Evolutionary conservation across 169 alveolate genomes (phyloP), one percentile per base, ranked within the genome.

Genomic region (Plasmodium berghei): DNA sequence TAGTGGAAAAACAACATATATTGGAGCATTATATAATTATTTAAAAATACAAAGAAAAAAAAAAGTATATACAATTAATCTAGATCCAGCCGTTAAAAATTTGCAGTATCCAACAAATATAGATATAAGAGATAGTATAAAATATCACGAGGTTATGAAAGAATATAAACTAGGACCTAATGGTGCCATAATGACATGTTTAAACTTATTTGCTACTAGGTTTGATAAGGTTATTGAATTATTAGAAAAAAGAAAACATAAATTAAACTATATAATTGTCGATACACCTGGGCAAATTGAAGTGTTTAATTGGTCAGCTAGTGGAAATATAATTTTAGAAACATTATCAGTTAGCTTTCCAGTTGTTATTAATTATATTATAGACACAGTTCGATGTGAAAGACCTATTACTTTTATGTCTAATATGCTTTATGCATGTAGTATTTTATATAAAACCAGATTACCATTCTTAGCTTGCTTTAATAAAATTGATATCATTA

Each of bases 271-370:
- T 91, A 96, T 98, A 9, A 95, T 98, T 22, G 93, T 98, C 45
- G 99, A 98, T 85, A 98, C 99, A 16, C 99, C 99, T 1, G 99
- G 99, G 5, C 99, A 98, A 91, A 97, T 98, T 55, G 99, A 98
- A 90, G 99, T 97, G 28, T 98, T 98, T 93, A 97, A 98, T 83
- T 98, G 99, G 99, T 96, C 99, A 16, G 99, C 99, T 16, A 96
- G 99, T 62, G 99, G 99, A 20, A 95, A 98, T 56, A 96, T 98
- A 54, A 98, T 98, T 46, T 75, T 96, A 86, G 99, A 98, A 72
- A 94, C 99, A 12, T 94, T 98, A 59, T 97, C 99, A 14, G 93
- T 96, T 16, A 86, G 97, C 46, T 96, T 96, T 58, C 99, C 99
- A 5, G 97, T 99, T 9, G 94, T 95, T 42, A 95, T 96, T 59